These are phyloP conservation scores for Bombardia bombarda DNA, from an alignment of 495 filamentous ascomycete genomes.

Conservation along the genomic window DNA sequence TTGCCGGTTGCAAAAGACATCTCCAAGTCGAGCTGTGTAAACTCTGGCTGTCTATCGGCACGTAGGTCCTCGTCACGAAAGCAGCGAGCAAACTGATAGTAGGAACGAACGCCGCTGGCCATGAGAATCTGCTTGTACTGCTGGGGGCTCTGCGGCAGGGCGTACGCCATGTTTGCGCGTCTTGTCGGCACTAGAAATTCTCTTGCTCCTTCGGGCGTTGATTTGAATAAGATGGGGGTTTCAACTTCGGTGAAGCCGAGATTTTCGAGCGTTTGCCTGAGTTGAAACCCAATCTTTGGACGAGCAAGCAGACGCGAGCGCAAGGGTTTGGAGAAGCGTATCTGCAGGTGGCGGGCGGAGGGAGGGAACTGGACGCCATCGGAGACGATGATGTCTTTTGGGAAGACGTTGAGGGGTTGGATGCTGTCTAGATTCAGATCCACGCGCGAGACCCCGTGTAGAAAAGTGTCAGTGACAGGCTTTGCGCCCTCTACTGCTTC, in stretches of 20 bases:
- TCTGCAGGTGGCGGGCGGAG: constrained; percentile 72
- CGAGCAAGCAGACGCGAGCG: constrained; percentile 49
- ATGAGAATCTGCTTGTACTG: constrained; percentile 99
- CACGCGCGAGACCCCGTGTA: constrained; percentile 9
- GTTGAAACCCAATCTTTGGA: constrained; percentile 46
- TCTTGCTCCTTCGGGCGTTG: constrained; percentile 88
- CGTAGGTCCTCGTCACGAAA: constrained; percentile 94
- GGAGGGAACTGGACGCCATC: constrained; percentile 62
- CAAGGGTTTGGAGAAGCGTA: constrained; percentile 60
- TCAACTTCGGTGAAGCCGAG: constrained; percentile 71
- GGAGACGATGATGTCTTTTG: constrained; percentile 66
- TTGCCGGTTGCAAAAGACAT: constrained; percentile 72
- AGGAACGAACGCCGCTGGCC: constrained; percentile 72
- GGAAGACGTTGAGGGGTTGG: constrained; percentile 63
- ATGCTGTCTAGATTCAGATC: constrained; percentile 48
- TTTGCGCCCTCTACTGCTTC: no score
- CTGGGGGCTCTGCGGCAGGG: constrained; percentile 90
- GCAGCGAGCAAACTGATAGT: constrained; percentile 90
- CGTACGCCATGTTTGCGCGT: constrained; percentile 65
- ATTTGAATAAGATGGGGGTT: constrained; percentile 93
- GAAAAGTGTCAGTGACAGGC: constrained; percentile 2
- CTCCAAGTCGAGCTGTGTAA: constrained; percentile 90
- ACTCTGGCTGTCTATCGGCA: constrained; percentile 92
- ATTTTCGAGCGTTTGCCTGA: constrained; percentile 45
- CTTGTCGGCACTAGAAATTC: constrained; percentile 95